Conservation (phyloP, 169 alveolate genomes). For the Cryptosporidium viatorum region DNA sequence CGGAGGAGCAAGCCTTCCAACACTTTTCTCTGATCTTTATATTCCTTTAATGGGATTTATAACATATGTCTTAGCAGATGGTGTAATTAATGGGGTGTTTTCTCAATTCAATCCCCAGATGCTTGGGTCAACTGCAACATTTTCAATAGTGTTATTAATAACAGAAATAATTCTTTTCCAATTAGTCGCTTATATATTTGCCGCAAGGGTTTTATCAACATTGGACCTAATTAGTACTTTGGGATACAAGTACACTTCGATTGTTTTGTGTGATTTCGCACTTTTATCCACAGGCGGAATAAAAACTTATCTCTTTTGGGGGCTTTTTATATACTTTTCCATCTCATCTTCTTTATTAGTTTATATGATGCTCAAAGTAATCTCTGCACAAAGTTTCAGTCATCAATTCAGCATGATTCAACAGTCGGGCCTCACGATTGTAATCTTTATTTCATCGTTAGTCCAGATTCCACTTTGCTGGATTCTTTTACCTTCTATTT, state of each 20-base stretch:
- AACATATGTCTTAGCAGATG: slow-evolving; percentile 69
- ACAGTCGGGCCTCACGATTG: slow-evolving; percentile 61
- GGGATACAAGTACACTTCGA: slow-evolving; percentile 70
- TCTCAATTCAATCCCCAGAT: slow-evolving; percentile 69
- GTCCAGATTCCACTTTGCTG: slow-evolving; percentile 65
- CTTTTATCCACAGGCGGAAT: slow-evolving; percentile 46
- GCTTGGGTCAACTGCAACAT: slow-evolving; percentile 73
- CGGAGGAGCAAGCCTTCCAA: slow-evolving; percentile 42
- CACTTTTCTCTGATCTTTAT: slow-evolving; percentile 62
- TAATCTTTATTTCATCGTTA: slow-evolving; percentile 21
- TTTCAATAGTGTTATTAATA: slow-evolving; percentile 42
- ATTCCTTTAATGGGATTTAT: slow-evolving; percentile 69
- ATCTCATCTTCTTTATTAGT: slow-evolving; percentile 48
- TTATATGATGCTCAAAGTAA: slow-evolving; percentile 58
- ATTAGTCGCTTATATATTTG: slow-evolving; percentile 48
- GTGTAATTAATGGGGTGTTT: slow-evolving; percentile 64
- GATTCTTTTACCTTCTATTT: slow-evolving; percentile 69
- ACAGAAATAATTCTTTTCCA: slow-evolving; percentile 47
- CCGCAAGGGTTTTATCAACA: slow-evolving; percentile 54
- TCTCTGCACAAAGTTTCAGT: slow-evolving; percentile 16
- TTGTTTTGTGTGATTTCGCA: slow-evolving; percentile 32
- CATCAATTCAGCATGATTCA: slow-evolving; percentile 48
- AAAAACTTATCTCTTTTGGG: slow-evolving; percentile 50
- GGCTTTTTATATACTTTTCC: slow-evolving; percentile 33
- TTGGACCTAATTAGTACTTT: slow-evolving; percentile 43